Conservation (phyloP, 2,329 filamentous ascomycete species). For the Fusarium dimerum region DNA sequence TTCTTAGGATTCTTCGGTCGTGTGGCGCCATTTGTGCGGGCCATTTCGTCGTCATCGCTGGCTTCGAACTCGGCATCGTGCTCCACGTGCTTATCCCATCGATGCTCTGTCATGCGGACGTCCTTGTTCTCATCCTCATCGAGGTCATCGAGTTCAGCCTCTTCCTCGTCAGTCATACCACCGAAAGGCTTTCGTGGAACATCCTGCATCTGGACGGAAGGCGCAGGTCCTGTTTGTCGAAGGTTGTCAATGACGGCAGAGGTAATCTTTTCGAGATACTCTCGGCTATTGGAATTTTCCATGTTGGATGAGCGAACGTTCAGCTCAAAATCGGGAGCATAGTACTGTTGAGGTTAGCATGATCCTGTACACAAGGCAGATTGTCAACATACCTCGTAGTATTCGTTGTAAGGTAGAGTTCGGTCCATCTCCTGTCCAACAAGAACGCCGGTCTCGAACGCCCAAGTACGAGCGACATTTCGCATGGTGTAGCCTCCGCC, state of each 20-base stretch:
- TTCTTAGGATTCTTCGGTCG: constrained; percentile 49
- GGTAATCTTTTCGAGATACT: constrained; percentile 82
- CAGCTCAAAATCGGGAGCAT: constrained; percentile 85
- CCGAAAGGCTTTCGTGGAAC: constrained; percentile 63
- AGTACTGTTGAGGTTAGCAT: constrained; percentile 63
- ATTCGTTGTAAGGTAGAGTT: constrained; percentile 93
- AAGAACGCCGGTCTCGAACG: constrained; percentile 89
- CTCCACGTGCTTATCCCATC: constrained; percentile 77
- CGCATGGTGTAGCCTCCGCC: constrained; percentile 97
- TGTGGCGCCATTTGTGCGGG: constrained; percentile 70
- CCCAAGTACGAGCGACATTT: constrained; percentile 96
- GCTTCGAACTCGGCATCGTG: constrained; percentile 82
- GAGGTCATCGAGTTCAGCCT: constrained; percentile 64
- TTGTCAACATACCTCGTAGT: constrained; percentile 68
- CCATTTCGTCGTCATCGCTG: constrained; percentile 86
- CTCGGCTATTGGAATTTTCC: constrained; percentile 84
- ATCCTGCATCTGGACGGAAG: constrained; percentile 90
- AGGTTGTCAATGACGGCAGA: constrained; percentile 83
- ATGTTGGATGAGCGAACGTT: constrained; percentile 88
- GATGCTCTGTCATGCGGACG: constrained; percentile 75
- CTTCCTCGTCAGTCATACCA: constrained; percentile 66
- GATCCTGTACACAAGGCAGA: background rate
- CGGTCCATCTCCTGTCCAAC: constrained; percentile 80
- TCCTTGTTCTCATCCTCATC: constrained; percentile 90
- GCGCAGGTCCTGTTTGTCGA: constrained; percentile 79